Percentiles rank a stretch among this genome's conserved stretches.
Evolutionary conservation across 2,329 filamentous ascomycete species (phyloP).

Genomic region (Plectosphaerella cucumerina): DNA sequence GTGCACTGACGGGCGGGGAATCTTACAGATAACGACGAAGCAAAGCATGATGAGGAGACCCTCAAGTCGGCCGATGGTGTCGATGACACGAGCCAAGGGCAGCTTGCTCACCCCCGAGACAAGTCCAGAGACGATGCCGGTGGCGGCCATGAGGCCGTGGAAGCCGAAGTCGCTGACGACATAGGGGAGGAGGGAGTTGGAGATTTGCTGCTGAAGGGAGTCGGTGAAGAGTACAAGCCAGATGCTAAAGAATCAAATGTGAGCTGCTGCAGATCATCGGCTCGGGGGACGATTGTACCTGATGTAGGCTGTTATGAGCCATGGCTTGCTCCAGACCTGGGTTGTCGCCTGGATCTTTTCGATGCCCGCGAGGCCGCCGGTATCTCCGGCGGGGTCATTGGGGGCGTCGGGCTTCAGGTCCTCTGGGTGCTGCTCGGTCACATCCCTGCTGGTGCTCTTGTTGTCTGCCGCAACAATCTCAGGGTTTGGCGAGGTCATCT

Average conservation of each 20-base stretch:
- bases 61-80: constrained; percentile 44
- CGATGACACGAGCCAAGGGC: constrained; percentile 42
- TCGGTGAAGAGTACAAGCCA: constrained; percentile 35
- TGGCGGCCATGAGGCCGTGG: constrained; percentile 63
- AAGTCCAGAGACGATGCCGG: constrained; percentile 54
- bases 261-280: too few species aligned
- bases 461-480: too few species aligned
- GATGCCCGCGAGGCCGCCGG: constrained; percentile 34
- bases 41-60: constrained; percentile 38
- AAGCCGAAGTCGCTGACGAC: constrained; percentile 61
- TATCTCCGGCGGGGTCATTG: constrained; percentile 19
- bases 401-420: too few species aligned
- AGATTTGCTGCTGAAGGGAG: constrained; percentile 27
- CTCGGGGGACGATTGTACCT: constrained; percentile 21
- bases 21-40: constrained; percentile 47
- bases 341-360: constrained; percentile 34
- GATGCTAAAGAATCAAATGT: constrained; percentile 19
- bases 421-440: too few species aligned
- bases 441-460: too few species aligned
- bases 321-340: constrained; percentile 30
- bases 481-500: too few species aligned
- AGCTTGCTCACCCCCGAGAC: constrained; percentile 34
- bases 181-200: constrained; percentile 54
- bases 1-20: too few species aligned
- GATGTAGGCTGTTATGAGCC: constrained; percentile 28